phyloP scores from a whole-genome alignment of 73 alveolate species.

The Effrenium voratum region DNA sequence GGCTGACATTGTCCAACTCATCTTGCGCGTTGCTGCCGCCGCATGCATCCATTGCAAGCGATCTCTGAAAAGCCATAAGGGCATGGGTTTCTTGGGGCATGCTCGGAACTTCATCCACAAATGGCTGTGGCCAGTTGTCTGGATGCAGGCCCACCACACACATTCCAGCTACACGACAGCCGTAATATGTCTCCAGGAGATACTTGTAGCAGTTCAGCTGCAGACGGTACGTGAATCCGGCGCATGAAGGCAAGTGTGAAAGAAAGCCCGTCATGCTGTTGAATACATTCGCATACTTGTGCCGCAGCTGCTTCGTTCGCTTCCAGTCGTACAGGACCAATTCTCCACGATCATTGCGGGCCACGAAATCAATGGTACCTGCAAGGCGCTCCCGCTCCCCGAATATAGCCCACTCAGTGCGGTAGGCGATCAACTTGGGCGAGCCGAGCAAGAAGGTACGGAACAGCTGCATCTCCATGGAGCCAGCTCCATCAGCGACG shows the following conservation, averaged over 20 bases:
- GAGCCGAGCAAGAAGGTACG: background rate
- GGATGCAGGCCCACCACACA: slow-evolving; percentile 2
- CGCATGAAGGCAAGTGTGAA: background rate
- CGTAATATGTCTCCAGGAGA: background rate
- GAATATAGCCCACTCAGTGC: slow-evolving; percentile 35
- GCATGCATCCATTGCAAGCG: background rate
- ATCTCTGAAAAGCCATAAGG: background rate
- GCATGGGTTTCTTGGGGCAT: background rate
- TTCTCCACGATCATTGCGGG: background rate
- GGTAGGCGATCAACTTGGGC: background rate
- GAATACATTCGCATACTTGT: background rate
- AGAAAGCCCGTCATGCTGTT: background rate
- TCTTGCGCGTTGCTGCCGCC: too few relatives aligned
- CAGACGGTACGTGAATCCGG: background rate
- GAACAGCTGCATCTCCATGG: background rate
- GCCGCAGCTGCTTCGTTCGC: background rate
- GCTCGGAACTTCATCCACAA: slow-evolving; percentile 20
- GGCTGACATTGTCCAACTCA: too few relatives aligned
- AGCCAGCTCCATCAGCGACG: background rate
- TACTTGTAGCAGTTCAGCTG: background rate
- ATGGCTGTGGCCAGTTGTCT: background rate
- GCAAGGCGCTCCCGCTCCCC: slow-evolving; percentile 8
- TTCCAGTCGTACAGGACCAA: slow-evolving; percentile 17
- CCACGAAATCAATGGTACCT: slow-evolving; percentile 40
- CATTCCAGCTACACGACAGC: background rate